Evolutionary conservation across 2,329 filamentous ascomycete genomes (phyloP), one percentile per base, ranked within the genome.

Genomic region (Magnaporthiopsis rhizophila): DNA sequence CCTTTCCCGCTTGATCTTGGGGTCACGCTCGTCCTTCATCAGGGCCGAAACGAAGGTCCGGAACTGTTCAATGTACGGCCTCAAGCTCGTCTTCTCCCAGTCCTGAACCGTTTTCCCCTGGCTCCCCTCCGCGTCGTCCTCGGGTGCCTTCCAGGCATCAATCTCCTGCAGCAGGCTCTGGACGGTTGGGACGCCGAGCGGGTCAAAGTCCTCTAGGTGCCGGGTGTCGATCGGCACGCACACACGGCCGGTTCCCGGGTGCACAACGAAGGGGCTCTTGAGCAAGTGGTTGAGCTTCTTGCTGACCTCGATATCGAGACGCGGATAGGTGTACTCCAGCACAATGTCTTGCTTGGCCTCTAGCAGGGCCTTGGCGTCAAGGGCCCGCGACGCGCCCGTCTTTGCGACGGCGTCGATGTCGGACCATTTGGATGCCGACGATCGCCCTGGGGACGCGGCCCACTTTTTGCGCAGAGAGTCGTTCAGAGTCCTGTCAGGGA

Each of bases 241-340:
- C 8, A 99, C 91, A 64, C 94, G 81, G 0, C 95, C 94, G 0
- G 95, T 99, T 24, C 92, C 92, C 0, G 95, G 95, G 74, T 99
- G 95, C 53, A 99, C 89, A 66, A 97, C 94, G 72, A 99, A 99
- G 0, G 95, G 95, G 67, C 89, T 93, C 75, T 99, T 99, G 70
- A 99, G 87, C 83, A 99, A 86, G 83, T 99, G 95, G 79, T 97
- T 98, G 65, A 96, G 86, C 75, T 97, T 97, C 81, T 98, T 98
- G 73, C 90, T 95, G 74, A 99, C 95, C 76, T 97, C 92, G 67
- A 95, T 93, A 81, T 99, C 95, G 64, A 99, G 89, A 56, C 95
- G 89, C 3, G 95, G 95, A 76, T 99, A 99, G 8, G 95, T 97
- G 78, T 99, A 98, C 77, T 99, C 95, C 36, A 99, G 85, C 3